Evolutionary conservation across 2,329 filamentous ascomycete genomes (phyloP), one percentile per base, ranked within the genome.

Genomic region (Setomelanomma holmii): DNA sequence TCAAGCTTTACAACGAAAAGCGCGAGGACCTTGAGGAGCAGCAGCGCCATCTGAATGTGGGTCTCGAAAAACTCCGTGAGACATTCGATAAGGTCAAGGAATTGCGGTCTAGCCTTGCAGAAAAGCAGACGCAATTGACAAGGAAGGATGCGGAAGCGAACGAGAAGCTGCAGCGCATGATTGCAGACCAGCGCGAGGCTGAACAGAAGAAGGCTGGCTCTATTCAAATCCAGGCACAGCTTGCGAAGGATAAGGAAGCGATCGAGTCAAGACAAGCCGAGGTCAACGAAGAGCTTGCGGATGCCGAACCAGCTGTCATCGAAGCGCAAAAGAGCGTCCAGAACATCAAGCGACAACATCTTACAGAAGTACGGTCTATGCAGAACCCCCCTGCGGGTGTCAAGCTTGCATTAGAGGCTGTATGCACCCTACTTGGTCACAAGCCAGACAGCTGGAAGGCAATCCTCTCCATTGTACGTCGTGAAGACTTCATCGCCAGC

Each of bases 311-410:
- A 7, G 95, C 95, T 42, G 95, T 99, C 48, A 79, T 90, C 56
- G 92, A 96, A 75, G 95, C 95, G 42, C 91, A 95, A 79, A 91
- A 92, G 74, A 97, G 93, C 77, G 96, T 99, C 75, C 95, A 90
- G 80, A 97, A 96, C 80, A 99, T 99, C 80, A 99, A 98, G 81
- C 87, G 90, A 71, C 92, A 96, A 73, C 95, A 99, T 75, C 83
- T 99, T 60, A 97, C 93, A 11, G 95, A 99, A 86, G 93, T 99
- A 44, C 87, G 95, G 71, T 96, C 93, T 60, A 98, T 99, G 95
- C 87, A 88, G 61, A 96, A 91, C 67, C 95, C 95, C 5, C 95
- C 95, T 7, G 83, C 87, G 63, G 91, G 92, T 81, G 96, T 99
- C 64, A 89, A 91, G 69, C 86, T 98, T 64, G 91, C 95, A 2